Base-by-base conservation (phyloP, 2,329 filamentous ascomycete species). In the Fusarium chaquense region DNA sequence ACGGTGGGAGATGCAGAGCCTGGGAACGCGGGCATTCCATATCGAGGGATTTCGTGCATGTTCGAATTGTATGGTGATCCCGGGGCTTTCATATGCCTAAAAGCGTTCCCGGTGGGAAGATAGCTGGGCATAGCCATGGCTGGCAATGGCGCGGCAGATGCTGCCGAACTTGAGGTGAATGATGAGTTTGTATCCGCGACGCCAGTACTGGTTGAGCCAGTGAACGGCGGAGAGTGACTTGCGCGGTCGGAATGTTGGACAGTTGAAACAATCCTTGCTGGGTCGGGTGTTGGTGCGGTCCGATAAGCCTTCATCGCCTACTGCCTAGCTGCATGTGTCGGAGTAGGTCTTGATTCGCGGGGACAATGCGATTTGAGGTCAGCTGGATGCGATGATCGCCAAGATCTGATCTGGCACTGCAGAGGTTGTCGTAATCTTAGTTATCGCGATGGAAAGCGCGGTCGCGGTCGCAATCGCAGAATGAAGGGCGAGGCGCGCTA, bases 51-150 rank as follows among this genome's bases (percentile, higher is more conserved):
- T 69, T 85, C 83, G 76, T 79, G 72, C 68, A 80, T 77, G 30
- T 75, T 76, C 44, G 78, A 72, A 18, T 79, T 59, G 57, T 78
- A 82, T 32, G 77, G 67, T 20, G 78, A 70, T 61, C 81, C 78
- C 43, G 79, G 67, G 15, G 76, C 65, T 46, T 58, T 72, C 33
- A 41, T 75, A 33, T 64, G 78, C 70, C 75, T 81, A 62, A 83
- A 82, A 33, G 80, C 76, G 55, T 59, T 46, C 15, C 35, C 15
- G 13, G 46, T 24, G 15, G 80, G 76, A 54, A 82, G 73, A 71
- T 82, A 86, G 63, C 79, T 77, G 43, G 83, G 76, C 58, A 82
- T 78, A 65, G 83, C 79, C 84, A 87, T 86, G 67, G 77, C 74
- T 51, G 60, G 64, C 32, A 60, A 50, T 20, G 61, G 47, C 28